A percentile compares a stretch with the other conserved stretches of the same genome.
Conservation (phyloP, 1,284 basidiomycete species). For the Austroboletus niveus region DNA sequence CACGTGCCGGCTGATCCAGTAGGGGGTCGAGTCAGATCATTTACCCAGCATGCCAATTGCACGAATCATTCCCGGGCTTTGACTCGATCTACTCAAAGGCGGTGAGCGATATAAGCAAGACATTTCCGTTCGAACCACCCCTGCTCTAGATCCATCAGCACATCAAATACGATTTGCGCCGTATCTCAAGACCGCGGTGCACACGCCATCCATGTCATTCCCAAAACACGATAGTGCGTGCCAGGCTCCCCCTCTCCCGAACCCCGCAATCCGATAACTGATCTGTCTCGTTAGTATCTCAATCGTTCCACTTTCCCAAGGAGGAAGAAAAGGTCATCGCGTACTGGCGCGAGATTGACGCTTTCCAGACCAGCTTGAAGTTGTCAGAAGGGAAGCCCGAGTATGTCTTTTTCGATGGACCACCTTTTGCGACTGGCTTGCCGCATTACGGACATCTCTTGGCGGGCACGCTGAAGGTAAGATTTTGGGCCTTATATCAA, state of each 20-base stretch:
- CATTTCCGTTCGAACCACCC: slow-evolving; percentile 13
- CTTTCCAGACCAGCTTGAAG: slow-evolving; percentile 93
- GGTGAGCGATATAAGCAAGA: neutral
- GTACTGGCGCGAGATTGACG: slow-evolving; percentile 97
- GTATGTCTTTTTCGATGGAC: slow-evolving; percentile 97
- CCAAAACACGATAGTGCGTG: slow-evolving; percentile 33
- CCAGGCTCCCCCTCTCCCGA: neutral
- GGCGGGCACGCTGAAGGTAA: slow-evolving; percentile 93
- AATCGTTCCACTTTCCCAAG: slow-evolving; percentile 84
- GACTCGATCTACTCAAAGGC: slow-evolving; percentile 1
- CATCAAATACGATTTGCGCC: neutral
- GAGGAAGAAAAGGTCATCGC: slow-evolving; percentile 92
- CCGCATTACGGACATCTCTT: slow-evolving; percentile 95
- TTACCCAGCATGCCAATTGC: too few species aligned
- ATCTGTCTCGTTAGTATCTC: slow-evolving; percentile 48
- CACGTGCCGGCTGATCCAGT: too few species aligned
- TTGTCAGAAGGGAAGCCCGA: slow-evolving; percentile 87
- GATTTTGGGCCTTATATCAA: slow-evolving; percentile 13
- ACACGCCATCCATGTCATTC: slow-evolving; percentile 26
- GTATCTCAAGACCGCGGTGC: neutral
- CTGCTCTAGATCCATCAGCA: neutral
- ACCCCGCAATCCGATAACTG: neutral
- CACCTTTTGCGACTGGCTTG: slow-evolving; percentile 95
- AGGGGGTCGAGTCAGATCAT: too few species aligned
- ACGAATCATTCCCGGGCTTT: neutral